Base-by-base conservation (phyloP, 2,329 filamentous ascomycete genomes). In the Clonostachys solani region DNA sequence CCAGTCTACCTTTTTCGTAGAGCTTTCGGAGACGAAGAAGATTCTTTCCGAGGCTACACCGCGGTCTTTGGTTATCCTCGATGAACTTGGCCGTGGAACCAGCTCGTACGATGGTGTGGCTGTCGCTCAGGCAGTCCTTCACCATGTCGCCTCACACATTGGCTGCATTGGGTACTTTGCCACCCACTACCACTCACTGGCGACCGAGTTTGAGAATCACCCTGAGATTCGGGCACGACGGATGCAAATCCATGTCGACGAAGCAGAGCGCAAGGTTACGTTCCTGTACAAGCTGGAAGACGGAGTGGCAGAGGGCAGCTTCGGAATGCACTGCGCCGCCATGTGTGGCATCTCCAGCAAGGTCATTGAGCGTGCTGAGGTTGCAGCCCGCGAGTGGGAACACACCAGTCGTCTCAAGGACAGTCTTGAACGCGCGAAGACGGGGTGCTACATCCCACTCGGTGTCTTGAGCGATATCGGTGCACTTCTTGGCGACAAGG, bases 1-100 rank as follows among this genome's bases (percentile, higher is more conserved):
- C 1, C 94, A 99, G 66, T 95, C 89, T 13, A 99, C 94, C 3
- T 99, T 99, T 75, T 97, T 99, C 61, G 92, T 99, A 29, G 94
- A 99, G 67, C 74, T 99, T 3, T 92, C 91, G 0, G 94, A 99
- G 65, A 99, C 94, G 0, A 96, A 97, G 73, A 97, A 97, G 75
- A 99, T 99, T 44, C 77, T 99, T 1, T 84, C 89, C 1, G 94
- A 97, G 69, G 94, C 94, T 1, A 96, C 92, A 0, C 87, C 92
- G 0, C 88, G 92, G 12, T 96, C 91, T 0, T 82, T 99, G 1
- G 94, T 99, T 47, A 99, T 99, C 56, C 82, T 99, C 2, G 94
- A 99, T 65, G 94, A 99, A 64, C 83, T 99, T 0, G 94, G 94
- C 43, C 89, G 94, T 52, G 94, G 94, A 45, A 99, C 94, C 1